phyloP scores from a whole-genome alignment of 2,329 filamentous ascomycete genomes.

The Neofusicoccum ribis region DNA sequence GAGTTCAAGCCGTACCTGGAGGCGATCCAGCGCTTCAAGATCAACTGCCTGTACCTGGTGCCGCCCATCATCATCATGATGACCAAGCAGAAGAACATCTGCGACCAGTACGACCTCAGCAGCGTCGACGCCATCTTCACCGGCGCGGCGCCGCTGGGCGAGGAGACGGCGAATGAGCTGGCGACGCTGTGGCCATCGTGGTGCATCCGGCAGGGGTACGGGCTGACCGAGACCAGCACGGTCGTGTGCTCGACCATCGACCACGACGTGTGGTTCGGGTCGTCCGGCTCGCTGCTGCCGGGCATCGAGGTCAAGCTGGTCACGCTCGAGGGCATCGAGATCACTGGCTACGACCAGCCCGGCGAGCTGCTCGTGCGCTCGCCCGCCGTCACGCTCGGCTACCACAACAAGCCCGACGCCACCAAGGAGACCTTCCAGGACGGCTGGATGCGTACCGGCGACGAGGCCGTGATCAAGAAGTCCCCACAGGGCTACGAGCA shows the following conservation, averaged over 20 bases:
- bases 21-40: slow-evolving; percentile 68
- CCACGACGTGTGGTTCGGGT: slow-evolving; percentile 68
- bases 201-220: slow-evolving; percentile 71
- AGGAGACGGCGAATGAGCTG: slow-evolving; percentile 69
- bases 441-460: slow-evolving; percentile 78
- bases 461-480: slow-evolving; percentile 72
- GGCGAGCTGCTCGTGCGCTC: slow-evolving; percentile 80
- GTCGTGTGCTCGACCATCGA: slow-evolving; percentile 63
- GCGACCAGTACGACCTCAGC: slow-evolving; percentile 69
- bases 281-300: slow-evolving; percentile 69
- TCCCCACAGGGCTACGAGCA: slow-evolving; percentile 71
- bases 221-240: slow-evolving; percentile 75
- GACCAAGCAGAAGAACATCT: slow-evolving; percentile 62
- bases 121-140: slow-evolving; percentile 67
- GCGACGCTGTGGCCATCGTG: slow-evolving; percentile 63
- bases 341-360: slow-evolving; percentile 69
- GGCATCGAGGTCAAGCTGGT: slow-evolving; percentile 67
- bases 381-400: slow-evolving; percentile 77
- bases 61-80: slow-evolving; percentile 81
- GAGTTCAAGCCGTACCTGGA: slow-evolving; percentile 66
- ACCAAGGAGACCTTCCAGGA: slow-evolving; percentile 79
- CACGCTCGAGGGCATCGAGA: slow-evolving; percentile 66
- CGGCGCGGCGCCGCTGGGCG: slow-evolving; percentile 75
- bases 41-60: slow-evolving; percentile 68
- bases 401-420: slow-evolving; percentile 82